Conservation (phyloP, 352 stramenopile genomes). For the Phytophthora fragariae region DNA sequence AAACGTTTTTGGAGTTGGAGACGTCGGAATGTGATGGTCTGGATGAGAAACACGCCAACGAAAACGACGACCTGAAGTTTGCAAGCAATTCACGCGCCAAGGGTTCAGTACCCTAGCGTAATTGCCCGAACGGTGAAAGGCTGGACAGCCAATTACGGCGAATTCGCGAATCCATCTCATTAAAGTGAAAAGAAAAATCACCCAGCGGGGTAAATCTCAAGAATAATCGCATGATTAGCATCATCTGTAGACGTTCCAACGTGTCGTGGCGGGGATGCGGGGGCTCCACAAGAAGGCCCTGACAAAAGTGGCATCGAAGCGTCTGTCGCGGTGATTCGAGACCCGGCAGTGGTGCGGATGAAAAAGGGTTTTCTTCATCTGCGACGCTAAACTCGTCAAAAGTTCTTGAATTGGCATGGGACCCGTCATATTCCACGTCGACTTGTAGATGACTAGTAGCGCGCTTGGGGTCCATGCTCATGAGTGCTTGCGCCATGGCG, state of each 20-base stretch:
- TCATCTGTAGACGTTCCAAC: background rate
- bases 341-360: background rate
- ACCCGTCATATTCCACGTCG: background rate
- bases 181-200: constrained; percentile 18
- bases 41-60: background rate
- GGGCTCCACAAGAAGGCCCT: background rate
- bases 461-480: background rate
- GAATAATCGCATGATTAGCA: constrained; percentile 10
- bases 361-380: background rate
- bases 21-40: background rate
- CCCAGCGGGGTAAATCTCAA: background rate
- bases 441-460: background rate
- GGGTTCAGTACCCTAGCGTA: background rate
- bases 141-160: constrained; percentile 1
- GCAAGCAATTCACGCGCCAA: background rate
- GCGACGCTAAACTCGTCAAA: background rate
- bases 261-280: background rate
- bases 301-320: constrained; percentile 3
- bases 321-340: background rate
- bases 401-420: background rate
- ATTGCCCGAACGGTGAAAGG: background rate
- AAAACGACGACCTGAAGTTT: background rate
- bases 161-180: constrained; percentile 7
- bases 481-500: background rate
- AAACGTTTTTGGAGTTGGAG: background rate